Percentiles rank a stretch among this genome's conserved stretches.
Evolutionary conservation across 1,284 basidiomycete genomes (phyloP).

Genomic region (Apiotrichum siamense): DNA sequence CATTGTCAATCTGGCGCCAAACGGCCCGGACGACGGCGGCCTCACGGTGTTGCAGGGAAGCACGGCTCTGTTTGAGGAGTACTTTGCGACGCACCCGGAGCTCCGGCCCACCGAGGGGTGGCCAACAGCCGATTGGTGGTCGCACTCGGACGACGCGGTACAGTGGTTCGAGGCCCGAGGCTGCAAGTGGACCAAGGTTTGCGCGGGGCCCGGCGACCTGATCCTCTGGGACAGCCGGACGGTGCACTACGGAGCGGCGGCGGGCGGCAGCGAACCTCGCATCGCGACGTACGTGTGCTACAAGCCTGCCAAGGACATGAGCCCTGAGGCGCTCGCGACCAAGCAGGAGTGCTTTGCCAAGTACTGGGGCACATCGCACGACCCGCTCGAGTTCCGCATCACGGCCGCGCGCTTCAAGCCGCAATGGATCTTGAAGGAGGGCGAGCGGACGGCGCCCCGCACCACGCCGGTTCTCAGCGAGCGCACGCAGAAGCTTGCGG

Average conservation of each 20-base stretch:
- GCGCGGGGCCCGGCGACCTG: slow-evolving; percentile 32
- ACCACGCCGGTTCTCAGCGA: slow-evolving; percentile 18
- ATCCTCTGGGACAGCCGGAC: slow-evolving; percentile 35
- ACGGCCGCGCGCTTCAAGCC: slow-evolving; percentile 17
- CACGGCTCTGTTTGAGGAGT: slow-evolving; percentile 36
- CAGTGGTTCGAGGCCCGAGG: slow-evolving; percentile 39
- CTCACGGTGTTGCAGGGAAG: slow-evolving; percentile 45
- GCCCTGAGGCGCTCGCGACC: slow-evolving; percentile 18
- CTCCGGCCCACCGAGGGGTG: slow-evolving; percentile 39
- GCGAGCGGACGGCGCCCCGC: slow-evolving; percentile 23
- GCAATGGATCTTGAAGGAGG: slow-evolving; percentile 16
- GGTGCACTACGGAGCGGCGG: slow-evolving; percentile 35
- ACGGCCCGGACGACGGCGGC: slow-evolving; percentile 48
- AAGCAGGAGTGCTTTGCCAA: slow-evolving; percentile 23
- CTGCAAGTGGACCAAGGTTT: slow-evolving; percentile 34
- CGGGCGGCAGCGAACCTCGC: slow-evolving; percentile 28
- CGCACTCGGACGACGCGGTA: slow-evolving; percentile 29
- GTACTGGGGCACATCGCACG: slow-evolving; percentile 28
- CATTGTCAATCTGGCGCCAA: slow-evolving; percentile 42
- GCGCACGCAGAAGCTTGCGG: slow-evolving; percentile 22
- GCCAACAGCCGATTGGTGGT: slow-evolving; percentile 36
- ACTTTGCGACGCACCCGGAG: slow-evolving; percentile 37
- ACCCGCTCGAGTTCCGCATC: slow-evolving; percentile 32
- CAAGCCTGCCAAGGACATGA: slow-evolving; percentile 33
- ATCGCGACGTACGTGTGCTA: slow-evolving; percentile 42